Conservation (phyloP, 1,284 basidiomycete species). For the Chiua sp. region DNA sequence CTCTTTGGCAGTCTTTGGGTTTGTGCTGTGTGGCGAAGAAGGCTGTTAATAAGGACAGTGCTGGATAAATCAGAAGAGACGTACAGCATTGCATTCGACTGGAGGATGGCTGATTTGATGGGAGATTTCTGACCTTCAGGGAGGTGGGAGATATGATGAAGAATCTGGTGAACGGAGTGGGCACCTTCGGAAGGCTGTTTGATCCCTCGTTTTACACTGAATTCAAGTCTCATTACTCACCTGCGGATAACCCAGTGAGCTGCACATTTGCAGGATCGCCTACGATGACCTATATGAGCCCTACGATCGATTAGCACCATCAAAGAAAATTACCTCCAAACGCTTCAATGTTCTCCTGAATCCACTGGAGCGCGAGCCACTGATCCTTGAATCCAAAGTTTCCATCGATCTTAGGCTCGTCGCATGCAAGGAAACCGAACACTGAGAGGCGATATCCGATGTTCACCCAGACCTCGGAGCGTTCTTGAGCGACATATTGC, state of each 20-base stretch:
- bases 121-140: conserved; percentile 62
- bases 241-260: conserved; percentile 72
- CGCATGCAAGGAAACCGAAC: conserved; percentile 75
- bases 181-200: conserved; percentile 50
- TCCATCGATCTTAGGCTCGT: conserved; percentile 61
- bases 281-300: conserved; percentile 57
- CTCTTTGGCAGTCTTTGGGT: conserved; percentile 63
- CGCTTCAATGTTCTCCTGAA: conserved; percentile 31
- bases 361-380: conserved; percentile 33
- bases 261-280: conserved; percentile 64
- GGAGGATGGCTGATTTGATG: conserved; percentile 67
- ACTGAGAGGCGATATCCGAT: conserved; percentile 74
- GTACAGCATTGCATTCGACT: conserved; percentile 77
- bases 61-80: conserved; percentile 21
- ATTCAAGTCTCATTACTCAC: conserved; percentile 43
- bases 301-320: conserved; percentile 41
- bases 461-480: conserved; percentile 74
- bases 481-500: conserved; percentile 67
- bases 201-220: not conserved
- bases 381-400: conserved; percentile 84
- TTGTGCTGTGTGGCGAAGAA: conserved; percentile 33
- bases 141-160: conserved; percentile 72
- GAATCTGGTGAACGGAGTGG: conserved; percentile 76
- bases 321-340: conserved; percentile 47
- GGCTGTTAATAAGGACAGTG: not conserved